Conservation (phyloP, 2,329 filamentous ascomycete genomes). For the Meredithiella fracta region DNA sequence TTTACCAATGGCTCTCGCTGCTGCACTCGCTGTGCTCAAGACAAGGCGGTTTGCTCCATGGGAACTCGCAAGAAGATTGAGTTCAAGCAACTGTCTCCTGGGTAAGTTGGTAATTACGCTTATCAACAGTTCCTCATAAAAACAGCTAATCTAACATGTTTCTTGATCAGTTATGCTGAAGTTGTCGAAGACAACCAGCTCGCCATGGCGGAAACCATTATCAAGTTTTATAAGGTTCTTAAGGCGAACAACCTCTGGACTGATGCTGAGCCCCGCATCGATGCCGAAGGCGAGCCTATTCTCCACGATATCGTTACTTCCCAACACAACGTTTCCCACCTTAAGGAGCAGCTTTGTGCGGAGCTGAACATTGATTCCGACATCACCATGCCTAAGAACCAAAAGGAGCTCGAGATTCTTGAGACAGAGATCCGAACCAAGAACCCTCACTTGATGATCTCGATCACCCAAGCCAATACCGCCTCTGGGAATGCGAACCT, state of each 20-base stretch:
- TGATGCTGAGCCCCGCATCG: slow-evolving; percentile 45
- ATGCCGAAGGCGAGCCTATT: slow-evolving; percentile 44
- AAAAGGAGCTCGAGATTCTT: not conserved
- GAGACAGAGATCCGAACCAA: not conserved
- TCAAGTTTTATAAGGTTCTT: slow-evolving; percentile 50
- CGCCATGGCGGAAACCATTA: slow-evolving; percentile 45
- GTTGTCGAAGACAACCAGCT: slow-evolving; percentile 50
- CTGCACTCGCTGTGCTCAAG: slow-evolving; percentile 50
- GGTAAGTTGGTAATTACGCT: slow-evolving; percentile 26
- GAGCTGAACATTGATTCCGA: slow-evolving; percentile 11
- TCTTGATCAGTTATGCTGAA: slow-evolving; percentile 37
- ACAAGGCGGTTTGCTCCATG: slow-evolving; percentile 46
- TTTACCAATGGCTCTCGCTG: slow-evolving; percentile 2
- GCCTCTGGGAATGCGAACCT: not conserved
- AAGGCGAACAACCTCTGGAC: slow-evolving; percentile 42
- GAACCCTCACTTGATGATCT: not conserved
- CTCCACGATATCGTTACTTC: slow-evolving; percentile 43
- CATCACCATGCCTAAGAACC: not conserved
- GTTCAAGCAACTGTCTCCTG: slow-evolving; percentile 48
- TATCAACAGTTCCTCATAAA: not conserved
- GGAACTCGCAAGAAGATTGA: slow-evolving; percentile 51
- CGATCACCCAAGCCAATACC: not conserved
- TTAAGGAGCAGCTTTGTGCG: slow-evolving; percentile 8
- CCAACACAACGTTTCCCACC: slow-evolving; percentile 6
- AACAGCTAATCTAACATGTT: not conserved